Conservation (phyloP, 1,139 yeast species). For the Debaryomycetaceae sp. region DNA sequence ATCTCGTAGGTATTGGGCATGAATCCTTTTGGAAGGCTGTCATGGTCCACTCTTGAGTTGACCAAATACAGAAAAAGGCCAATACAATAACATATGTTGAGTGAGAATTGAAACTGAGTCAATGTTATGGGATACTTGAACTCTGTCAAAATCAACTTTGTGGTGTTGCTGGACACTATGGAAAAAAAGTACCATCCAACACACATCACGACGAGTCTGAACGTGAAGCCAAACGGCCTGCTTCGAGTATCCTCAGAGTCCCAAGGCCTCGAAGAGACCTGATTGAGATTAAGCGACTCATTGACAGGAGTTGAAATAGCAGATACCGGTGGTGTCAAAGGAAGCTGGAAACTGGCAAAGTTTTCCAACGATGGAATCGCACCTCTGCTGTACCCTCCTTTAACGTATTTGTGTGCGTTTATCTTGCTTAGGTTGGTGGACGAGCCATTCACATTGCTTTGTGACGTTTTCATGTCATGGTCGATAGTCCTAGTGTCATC, state of each 20-base stretch:
- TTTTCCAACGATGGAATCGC: background rate
- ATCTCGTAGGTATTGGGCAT: slow-evolving; percentile 36
- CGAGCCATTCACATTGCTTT: slow-evolving; percentile 4
- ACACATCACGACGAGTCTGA: slow-evolving; percentile 46
- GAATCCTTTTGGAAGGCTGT: slow-evolving; percentile 54
- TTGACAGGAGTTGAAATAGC: slow-evolving; percentile 30
- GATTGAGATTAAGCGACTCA: slow-evolving; percentile 3
- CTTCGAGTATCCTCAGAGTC: background rate
- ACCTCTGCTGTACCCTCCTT: background rate
- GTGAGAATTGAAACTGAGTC: slow-evolving; percentile 77
- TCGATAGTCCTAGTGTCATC: background rate
- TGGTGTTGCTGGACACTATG: slow-evolving; percentile 75
- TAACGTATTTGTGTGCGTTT: background rate
- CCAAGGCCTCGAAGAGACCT: background rate
- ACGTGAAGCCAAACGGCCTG: background rate
- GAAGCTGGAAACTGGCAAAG: slow-evolving; percentile 12
- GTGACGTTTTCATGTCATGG: slow-evolving; percentile 1
- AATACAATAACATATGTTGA: slow-evolving; percentile 58
- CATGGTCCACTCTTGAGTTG: slow-evolving; percentile 17
- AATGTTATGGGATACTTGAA: slow-evolving; percentile 80
- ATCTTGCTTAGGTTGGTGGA: slow-evolving; percentile 1
- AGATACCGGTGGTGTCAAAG: slow-evolving; percentile 38
- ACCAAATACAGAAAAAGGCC: slow-evolving; percentile 20
- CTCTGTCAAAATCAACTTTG: slow-evolving; percentile 66
- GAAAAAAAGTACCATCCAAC: slow-evolving; percentile 77